These are phyloP conservation scores for Sonneratia caseolaris DNA, from an alignment of 345 rosid genomes.

Conservation along the genomic window DNA sequence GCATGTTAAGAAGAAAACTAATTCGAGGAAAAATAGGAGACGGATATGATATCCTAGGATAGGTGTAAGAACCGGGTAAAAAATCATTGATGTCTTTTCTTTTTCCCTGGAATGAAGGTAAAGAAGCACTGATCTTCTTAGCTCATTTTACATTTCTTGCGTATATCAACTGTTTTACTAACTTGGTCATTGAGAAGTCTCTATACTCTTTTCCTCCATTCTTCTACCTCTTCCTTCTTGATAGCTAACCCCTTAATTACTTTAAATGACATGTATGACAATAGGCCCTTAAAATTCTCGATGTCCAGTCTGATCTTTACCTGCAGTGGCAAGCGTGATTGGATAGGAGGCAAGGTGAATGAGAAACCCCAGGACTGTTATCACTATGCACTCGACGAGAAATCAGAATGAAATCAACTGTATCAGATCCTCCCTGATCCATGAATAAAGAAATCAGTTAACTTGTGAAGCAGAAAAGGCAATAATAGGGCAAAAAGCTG, in stretches of 20 bases:
- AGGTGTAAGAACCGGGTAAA: too few species aligned
- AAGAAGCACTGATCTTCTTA: too few species aligned
- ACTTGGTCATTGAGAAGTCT: too few species aligned
- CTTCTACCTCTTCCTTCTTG: too few species aligned
- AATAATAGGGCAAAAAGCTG: background rate
- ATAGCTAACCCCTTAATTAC: too few species aligned
- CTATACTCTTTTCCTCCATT: background rate
- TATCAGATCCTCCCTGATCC: constrained; percentile 41
- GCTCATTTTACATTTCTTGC: too few species aligned
- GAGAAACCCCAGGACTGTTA: constrained; percentile 26
- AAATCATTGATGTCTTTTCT: too few species aligned
- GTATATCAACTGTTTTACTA: too few species aligned
- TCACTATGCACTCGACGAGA: constrained; percentile 32
- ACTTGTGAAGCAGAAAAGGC: background rate
- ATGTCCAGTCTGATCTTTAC: constrained; percentile 22
- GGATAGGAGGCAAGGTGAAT: constrained; percentile 40
- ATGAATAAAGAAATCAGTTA: constrained; percentile 8
- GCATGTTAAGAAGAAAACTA: too few species aligned
- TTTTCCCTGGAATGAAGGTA: too few species aligned
- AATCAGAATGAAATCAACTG: constrained; percentile 69
- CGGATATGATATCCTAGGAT: too few species aligned
- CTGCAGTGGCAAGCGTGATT: constrained; percentile 80
- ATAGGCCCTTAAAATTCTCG: constrained; percentile 5
- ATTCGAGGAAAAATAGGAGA: too few species aligned
- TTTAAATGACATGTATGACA: background rate